These are phyloP conservation scores for Phytophthora sp. DNA, from an alignment of 352 stramenopile species.

Conservation along the genomic window DNA sequence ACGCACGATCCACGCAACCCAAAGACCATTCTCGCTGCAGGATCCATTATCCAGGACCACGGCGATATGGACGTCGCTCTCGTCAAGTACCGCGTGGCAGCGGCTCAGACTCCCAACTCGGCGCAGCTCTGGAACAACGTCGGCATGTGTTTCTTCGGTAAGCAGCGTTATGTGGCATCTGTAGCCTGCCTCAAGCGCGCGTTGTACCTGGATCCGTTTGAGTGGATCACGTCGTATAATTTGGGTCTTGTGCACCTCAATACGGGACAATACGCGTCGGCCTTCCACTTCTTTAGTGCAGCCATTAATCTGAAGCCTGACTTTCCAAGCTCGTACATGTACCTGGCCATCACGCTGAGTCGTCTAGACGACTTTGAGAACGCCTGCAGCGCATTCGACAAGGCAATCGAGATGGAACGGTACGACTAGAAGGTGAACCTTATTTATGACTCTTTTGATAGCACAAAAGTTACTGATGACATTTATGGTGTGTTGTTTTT, in stretches of 20 bases:
- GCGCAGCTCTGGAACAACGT: constrained; percentile 96
- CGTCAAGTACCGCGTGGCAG: constrained; percentile 94
- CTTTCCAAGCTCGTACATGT: constrained; percentile 93
- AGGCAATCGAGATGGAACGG: constrained; percentile 90
- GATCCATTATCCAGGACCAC: constrained; percentile 94
- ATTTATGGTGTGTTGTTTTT: neutral
- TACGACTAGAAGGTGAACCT: too few relatives aligned
- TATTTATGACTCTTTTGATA: too few relatives aligned
- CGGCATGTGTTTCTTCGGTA: constrained; percentile 96
- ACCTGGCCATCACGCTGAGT: constrained; percentile 90
- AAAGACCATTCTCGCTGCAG: constrained; percentile 93
- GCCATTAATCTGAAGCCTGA: constrained; percentile 90
- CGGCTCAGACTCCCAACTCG: constrained; percentile 91
- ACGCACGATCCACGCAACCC: constrained; percentile 91
- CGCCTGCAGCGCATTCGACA: constrained; percentile 91
- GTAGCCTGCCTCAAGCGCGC: constrained; percentile 93
- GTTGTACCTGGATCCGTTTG: constrained; percentile 93
- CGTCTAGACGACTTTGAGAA: constrained; percentile 94
- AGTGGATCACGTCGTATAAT: constrained; percentile 96
- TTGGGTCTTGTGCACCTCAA: constrained; percentile 94
- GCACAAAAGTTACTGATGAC: neutral
- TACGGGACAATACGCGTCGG: constrained; percentile 92
- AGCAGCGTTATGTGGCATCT: constrained; percentile 86
- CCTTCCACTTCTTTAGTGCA: constrained; percentile 94
- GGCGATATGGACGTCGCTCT: constrained; percentile 94